phyloP scores from a whole-genome alignment of 1,139 yeast genomes.

The Keqinozyma sinolaborantium region DNA sequence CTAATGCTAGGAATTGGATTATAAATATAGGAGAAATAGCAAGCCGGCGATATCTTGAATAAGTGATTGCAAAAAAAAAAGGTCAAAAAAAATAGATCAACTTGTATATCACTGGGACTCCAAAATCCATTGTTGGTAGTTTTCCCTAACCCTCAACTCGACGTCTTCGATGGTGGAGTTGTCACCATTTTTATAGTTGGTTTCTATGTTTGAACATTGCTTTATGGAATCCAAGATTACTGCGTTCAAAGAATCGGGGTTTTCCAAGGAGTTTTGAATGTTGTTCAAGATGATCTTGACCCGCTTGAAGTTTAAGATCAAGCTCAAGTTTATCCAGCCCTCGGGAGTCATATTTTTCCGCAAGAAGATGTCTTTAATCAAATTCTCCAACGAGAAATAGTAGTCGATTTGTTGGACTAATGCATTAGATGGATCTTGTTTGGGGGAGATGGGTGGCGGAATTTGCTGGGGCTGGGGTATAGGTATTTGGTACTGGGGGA shows the following conservation, averaged over 20 bases:
- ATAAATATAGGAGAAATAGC: no score
- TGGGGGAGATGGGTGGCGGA: conserved; percentile 49
- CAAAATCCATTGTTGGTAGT: conserved; percentile 43
- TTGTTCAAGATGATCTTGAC: conserved; percentile 53
- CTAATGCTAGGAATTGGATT: not conserved
- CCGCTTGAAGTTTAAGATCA: conserved; percentile 71
- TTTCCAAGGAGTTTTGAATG: conserved; percentile 31
- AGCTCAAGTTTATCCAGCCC: conserved; percentile 66
- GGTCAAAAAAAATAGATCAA: not conserved
- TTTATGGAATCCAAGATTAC: conserved; percentile 31
- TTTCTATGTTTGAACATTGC: conserved; percentile 38
- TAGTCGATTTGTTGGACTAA: conserved; percentile 74
- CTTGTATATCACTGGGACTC: no score
- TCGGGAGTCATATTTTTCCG: conserved; percentile 73
- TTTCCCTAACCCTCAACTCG: conserved; percentile 39
- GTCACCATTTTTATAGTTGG: conserved; percentile 24
- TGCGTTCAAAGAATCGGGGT: conserved; percentile 18
- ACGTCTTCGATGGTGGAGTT: conserved; percentile 25
- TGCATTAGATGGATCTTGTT: conserved; percentile 45
- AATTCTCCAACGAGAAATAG: conserved; percentile 84
- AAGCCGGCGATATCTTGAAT: no score
- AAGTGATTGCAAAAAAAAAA: not conserved
- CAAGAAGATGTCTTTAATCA: conserved; percentile 74
- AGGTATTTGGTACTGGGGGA: conserved; percentile 13
- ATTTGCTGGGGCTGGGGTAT: conserved; percentile 26